Evolutionary conservation across 208 protist genomes (phyloP).

Genomic region (Crithidia expoeki): DNA sequence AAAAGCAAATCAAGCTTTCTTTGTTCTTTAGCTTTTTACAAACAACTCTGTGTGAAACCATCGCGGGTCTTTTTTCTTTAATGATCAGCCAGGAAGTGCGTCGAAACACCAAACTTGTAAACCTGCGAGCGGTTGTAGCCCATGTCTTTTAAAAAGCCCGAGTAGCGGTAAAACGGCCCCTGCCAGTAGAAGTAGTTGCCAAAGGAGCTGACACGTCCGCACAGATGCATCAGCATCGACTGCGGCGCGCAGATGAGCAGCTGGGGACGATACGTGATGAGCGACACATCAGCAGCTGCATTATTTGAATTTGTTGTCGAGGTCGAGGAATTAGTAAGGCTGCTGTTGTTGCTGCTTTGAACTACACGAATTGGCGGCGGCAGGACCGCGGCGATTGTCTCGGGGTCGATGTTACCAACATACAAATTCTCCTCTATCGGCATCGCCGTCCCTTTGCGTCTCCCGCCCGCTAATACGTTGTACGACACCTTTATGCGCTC

Average conservation of each 20-base stretch:
- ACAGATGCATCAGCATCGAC: slow-evolving; percentile 73
- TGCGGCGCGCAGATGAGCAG: slow-evolving; percentile 83
- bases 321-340: not conserved
- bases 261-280: slow-evolving; percentile 44
- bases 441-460: slow-evolving; percentile 11
- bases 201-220: slow-evolving; percentile 65
- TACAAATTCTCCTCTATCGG: slow-evolving; percentile 59
- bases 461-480: slow-evolving; percentile 58
- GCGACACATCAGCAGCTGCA: not conserved
- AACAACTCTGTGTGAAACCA: not conserved
- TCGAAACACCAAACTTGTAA: slow-evolving; percentile 91
- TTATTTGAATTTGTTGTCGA: not conserved
- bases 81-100: slow-evolving; percentile 73
- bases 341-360: not conserved
- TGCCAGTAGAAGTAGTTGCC: slow-evolving; percentile 81
- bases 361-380: slow-evolving; percentile 43
- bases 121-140: slow-evolving; percentile 79
- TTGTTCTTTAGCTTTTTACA: too few species aligned
- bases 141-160: slow-evolving; percentile 86
- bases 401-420: slow-evolving; percentile 74
- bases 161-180: slow-evolving; percentile 74
- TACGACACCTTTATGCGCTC: slow-evolving; percentile 59
- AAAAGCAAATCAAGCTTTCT: too few species aligned
- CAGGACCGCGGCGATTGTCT: slow-evolving; percentile 49
- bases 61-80: slow-evolving; percentile 28